Percentiles rank a stretch among this genome's conserved stretches.
These are phyloP conservation scores for Stemphylium lycopersici DNA, from an alignment of 2,329 filamentous ascomycete genomes.

Conservation along the genomic window DNA sequence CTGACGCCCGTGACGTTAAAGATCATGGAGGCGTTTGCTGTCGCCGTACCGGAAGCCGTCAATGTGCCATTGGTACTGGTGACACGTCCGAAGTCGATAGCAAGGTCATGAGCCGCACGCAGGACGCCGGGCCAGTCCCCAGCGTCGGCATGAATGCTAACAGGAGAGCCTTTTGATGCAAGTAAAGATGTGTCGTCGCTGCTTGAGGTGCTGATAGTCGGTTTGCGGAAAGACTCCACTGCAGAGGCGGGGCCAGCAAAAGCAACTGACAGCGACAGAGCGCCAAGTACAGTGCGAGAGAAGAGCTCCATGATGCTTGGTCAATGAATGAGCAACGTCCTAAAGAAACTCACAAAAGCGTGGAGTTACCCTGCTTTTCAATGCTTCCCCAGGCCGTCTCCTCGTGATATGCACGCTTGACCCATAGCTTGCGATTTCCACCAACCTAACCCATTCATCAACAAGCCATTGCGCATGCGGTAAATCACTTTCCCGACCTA, in stretches of 20 bases:
- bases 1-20: conserved; percentile 51
- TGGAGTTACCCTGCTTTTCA: conserved; percentile 21
- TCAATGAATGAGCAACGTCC: conserved; percentile 11
- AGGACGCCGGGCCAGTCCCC: conserved; percentile 71
- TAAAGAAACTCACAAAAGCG: conserved; percentile 6
- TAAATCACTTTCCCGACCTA: conserved; percentile 7
- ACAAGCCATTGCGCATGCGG: conserved; percentile 16
- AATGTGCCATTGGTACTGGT: conserved; percentile 68
- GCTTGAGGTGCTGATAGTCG: conserved; percentile 55
- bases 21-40: conserved; percentile 53
- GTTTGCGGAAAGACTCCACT: conserved; percentile 53
- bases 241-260: conserved; percentile 37
- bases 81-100: conserved; percentile 72
- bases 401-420: conserved; percentile 17
- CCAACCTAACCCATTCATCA: conserved; percentile 27
- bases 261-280: conserved; percentile 33
- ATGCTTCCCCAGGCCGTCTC: conserved; percentile 5
- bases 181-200: conserved; percentile 46
- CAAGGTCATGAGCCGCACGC: conserved; percentile 70
- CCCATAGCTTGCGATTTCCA: conserved; percentile 1
- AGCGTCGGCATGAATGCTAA: conserved; percentile 43
- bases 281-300: conserved; percentile 31
- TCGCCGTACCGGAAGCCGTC: conserved; percentile 58
- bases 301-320: conserved; percentile 38
- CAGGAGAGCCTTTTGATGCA: conserved; percentile 37